Conservation (phyloP, 1,284 basidiomycete genomes). For the Sparassis latifolia region DNA sequence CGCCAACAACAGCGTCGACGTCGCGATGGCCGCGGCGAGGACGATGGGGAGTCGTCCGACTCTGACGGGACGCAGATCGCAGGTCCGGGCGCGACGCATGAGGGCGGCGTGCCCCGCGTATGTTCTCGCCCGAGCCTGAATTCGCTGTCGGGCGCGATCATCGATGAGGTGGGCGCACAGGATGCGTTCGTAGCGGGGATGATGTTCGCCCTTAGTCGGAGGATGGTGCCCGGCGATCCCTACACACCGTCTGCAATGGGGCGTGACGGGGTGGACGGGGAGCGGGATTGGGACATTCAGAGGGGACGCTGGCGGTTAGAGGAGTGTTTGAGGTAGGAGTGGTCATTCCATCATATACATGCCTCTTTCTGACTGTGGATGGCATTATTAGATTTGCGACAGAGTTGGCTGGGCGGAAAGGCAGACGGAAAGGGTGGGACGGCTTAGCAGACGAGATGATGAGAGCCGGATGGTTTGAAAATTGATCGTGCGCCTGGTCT, state of each 20-base stretch:
- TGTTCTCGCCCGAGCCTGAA: not conserved
- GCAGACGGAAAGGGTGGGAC: constrained; percentile 49
- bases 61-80: constrained; percentile 52
- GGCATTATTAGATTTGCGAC: constrained; percentile 56
- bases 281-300: constrained; percentile 19
- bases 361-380: not conserved
- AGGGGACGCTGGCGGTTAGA: constrained; percentile 61
- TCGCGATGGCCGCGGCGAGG: constrained; percentile 33
- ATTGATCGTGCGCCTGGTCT: constrained; percentile 2
- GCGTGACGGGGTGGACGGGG: constrained; percentile 26
- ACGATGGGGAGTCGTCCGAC: constrained; percentile 35
- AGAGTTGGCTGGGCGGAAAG: constrained; percentile 68
- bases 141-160: constrained; percentile 12
- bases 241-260: constrained; percentile 53
- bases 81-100: constrained; percentile 10
- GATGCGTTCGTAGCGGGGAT: constrained; percentile 78
- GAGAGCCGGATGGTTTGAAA: constrained; percentile 63
- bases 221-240: constrained; percentile 60
- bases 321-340: constrained; percentile 60
- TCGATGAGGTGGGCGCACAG: constrained; percentile 70
- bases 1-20: constrained; percentile 16
- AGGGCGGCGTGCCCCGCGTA: not conserved
- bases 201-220: constrained; percentile 67
- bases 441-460: constrained; percentile 69
- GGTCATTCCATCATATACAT: not conserved